Percentiles rank a stretch among this genome's conserved stretches.
These are phyloP conservation scores for Plectosphaerella plurivora DNA, from an alignment of 2,329 filamentous ascomycete genomes.

Conservation along the genomic window DNA sequence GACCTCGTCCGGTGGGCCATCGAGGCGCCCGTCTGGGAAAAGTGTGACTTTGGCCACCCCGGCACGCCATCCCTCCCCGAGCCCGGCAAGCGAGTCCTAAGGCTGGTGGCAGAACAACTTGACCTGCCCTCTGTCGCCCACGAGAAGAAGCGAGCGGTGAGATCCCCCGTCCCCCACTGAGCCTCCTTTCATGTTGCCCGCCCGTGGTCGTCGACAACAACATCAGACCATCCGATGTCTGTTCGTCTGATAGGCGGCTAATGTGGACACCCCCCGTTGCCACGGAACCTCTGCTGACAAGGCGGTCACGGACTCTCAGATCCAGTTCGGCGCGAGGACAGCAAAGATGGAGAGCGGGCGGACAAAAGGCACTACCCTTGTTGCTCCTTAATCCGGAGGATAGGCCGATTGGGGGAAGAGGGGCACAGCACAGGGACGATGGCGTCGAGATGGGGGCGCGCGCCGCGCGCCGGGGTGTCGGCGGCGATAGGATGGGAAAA, in stretches of 20 bases:
- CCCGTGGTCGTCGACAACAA: neutral
- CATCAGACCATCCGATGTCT: neutral
- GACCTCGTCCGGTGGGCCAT: conserved; percentile 78
- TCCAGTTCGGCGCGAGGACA: conserved; percentile 78
- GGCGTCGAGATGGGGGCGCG: conserved; percentile 9
- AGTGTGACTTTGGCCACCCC: conserved; percentile 67
- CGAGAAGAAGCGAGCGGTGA: conserved; percentile 90
- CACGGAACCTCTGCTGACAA: neutral
- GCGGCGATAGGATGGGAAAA: neutral
- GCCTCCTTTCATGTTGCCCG: no score
- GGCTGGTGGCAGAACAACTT: conserved; percentile 70
- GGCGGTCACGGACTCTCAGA: conserved; percentile 35
- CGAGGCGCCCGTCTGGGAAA: conserved; percentile 68
- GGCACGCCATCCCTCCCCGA: conserved; percentile 46
- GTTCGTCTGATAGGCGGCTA: neutral
- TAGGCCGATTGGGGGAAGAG: neutral
- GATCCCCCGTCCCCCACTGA: conserved; percentile 21
- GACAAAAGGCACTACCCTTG: conserved; percentile 63
- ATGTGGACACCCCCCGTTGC: neutral
- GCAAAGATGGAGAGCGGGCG: conserved; percentile 74
- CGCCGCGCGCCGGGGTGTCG: neutral
- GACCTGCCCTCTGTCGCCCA: conserved; percentile 66
- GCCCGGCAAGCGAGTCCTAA: conserved; percentile 74
- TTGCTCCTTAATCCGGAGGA: conserved; percentile 32
- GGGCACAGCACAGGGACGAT: conserved; percentile 5